Base-by-base conservation (phyloP, 306 rosid genomes). In the Malus asiatica region DNA sequence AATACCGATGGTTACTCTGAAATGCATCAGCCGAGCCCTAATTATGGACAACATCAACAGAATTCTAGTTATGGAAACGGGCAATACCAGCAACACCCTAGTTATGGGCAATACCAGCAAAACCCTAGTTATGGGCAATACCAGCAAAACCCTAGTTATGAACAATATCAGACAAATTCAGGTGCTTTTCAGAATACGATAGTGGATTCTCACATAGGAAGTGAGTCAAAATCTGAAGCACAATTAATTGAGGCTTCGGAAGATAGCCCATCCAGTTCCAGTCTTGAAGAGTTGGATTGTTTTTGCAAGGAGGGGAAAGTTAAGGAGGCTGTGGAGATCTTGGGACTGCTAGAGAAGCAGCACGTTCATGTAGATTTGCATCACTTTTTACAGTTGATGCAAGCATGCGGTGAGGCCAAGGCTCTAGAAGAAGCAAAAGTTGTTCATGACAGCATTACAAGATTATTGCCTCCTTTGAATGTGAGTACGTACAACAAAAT, bases 311-410 rank as follows among this genome's bases (percentile, higher is more conserved):
- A 87, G 46, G 96, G 93, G 35, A 90, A 92, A 77, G 74, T 84
- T 77, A 87, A 88, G 85, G 97, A 92, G 84, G 93, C 96, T 72
- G 78, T 87, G 45, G 85, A 90, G 74, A 80, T 90, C 79, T 78
- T 92, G 78, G 77, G 66, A 20, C 68, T 83, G 72, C 76, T 92
- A 66, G 88, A 82, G 78, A 80, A 86, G 74, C 72, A 70, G 70
- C 73, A 75, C n/a, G 59, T 86, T 76, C 82, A 42, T 19, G 89
- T 90, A 73, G 89, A 87, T 79, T 84, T 88, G 81, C 79, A 82
- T 20, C 78, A 79, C 59, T 87, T 74, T 86, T 58, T 86, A 72
- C 79, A 70, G 64, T 75, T 90, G 66, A 86, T 90, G 84, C 81
- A 63, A 68, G 84, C 83, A 57, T 89, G 93, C 58, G 96, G 87